Base-by-base conservation (phyloP, 306 rosid genomes). In the Fagus crenata region DNA sequence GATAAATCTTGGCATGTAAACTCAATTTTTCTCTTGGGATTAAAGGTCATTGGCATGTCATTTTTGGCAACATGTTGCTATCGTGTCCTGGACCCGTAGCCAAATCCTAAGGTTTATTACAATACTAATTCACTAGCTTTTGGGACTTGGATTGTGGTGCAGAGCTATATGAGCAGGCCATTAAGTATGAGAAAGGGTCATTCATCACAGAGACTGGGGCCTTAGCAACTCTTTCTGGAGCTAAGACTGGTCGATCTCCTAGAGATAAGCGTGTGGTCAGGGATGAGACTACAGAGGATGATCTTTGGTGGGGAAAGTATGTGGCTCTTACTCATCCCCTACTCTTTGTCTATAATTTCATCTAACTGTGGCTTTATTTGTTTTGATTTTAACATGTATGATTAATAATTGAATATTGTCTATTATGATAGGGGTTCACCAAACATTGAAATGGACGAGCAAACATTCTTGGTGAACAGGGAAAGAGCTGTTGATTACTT, bases 251-350 rank as follows among this genome's bases (percentile, higher is more conserved):
- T 18, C 96, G 98, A 7, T 84, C 96, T 40, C 98, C 98, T 0
- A 90, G 95, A 68, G 98, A 94, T 78, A 92, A 92, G 76, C 93
- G 98, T 8, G 95, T 94, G 0, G 97, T 94, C 6, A 90, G 75
- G 72, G 98, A 92, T 78, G 87, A 87, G 4, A 79, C 77, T 8
- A 89, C 92, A 1, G 92, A 88, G 83, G 73, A 83, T 18, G 97
- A 90, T 43, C 97, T 94, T 81, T 94, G 98, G 98, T 94, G 97
- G 98, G 98, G 97, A 84, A 94, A 87, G 98, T 94, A 78, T 80
- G 97, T 87, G 2, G 39, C 31, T 28, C 74, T 33, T 65, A 5
- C 33, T 9, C 33, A 40, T 5, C 22, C 28, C 35, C 0, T 31
- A 46, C 1, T 46, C 51, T 37, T 49, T 4, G 40, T 76, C 22